Evolutionary conservation across 441 rosid species (phyloP), one percentile per base, ranked within the genome.

Genomic region (Biscutella laevigata): DNA sequence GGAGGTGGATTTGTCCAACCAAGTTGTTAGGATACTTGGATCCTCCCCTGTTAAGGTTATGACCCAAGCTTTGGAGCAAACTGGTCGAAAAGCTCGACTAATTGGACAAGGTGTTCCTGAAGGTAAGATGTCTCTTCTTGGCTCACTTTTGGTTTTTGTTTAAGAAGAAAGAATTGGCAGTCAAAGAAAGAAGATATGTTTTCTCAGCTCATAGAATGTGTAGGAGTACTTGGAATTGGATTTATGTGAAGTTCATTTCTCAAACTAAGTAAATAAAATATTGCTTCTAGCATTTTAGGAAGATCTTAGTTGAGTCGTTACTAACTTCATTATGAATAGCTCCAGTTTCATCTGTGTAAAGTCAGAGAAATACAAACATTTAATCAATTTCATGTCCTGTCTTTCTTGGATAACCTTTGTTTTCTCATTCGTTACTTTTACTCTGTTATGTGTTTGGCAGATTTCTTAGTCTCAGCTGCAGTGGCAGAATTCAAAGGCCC

Each of bases 401-500:
- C 19, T 8, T 59, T 22, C n/a, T 4, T 32, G 0, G 10, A 22
- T 33, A 32, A 22, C 27, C 11, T 34, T 16, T n/a, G n/a, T 15
- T 40, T 57, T 25, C 44, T 44, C 30, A 61, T 54, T 54, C 4
- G 15, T 4, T 28, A 15, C 33, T 10, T 53, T 36, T 14, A 13
- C 52, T 21, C 4, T 39, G 45, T 41, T 50, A 16, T 5, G 17
- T 39, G 69, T 30, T 12, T 52, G 43, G 64, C 77, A 91, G 98
- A 87, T 50, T 83, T 91, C 74, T 66, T 77, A 49, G 75, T 85
- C 49, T 84, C 98, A 11, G 94, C 98, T 24, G 94, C 95, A 11
- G 95, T 91, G 49, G 84, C 83, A 0, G 98, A 90, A 55, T 84
- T 87, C 75, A 90, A 90, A 72, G 98, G 98, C 50, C 95, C 92